Conservation (phyloP, 2,329 filamentous ascomycete species). For the Eutypella sp. region DNA sequence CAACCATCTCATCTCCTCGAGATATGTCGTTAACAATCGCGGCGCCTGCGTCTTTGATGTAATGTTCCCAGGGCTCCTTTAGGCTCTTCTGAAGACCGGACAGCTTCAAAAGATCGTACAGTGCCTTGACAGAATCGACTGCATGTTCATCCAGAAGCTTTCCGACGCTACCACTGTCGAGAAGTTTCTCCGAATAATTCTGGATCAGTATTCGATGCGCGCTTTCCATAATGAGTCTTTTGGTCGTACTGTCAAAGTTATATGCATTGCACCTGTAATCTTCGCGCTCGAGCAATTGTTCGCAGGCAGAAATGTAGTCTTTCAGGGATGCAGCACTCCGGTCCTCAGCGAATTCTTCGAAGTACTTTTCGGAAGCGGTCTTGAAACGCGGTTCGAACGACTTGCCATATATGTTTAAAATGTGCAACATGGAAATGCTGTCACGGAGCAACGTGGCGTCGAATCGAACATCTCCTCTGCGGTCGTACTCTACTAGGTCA, state of each 20-base stretch:
- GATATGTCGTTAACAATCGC: slow-evolving; percentile 75
- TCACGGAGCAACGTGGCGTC: slow-evolving; percentile 65
- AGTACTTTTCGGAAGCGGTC: slow-evolving; percentile 60
- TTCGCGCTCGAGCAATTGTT: slow-evolving; percentile 66
- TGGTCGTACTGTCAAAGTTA: slow-evolving; percentile 78
- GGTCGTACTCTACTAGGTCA: slow-evolving; percentile 68
- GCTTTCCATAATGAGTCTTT: slow-evolving; percentile 66
- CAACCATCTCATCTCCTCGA: slow-evolving; percentile 78
- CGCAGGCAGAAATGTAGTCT: slow-evolving; percentile 68
- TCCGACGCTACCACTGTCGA: slow-evolving; percentile 62
- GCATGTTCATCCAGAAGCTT: slow-evolving; percentile 69
- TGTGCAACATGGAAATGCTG: slow-evolving; percentile 75
- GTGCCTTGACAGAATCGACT: slow-evolving; percentile 62
- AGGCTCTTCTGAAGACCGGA: slow-evolving; percentile 66
- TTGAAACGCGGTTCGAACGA: slow-evolving; percentile 77
- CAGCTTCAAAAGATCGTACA: slow-evolving; percentile 74
- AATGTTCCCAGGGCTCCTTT: slow-evolving; percentile 68
- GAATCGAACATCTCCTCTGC: slow-evolving; percentile 51
- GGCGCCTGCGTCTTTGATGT: slow-evolving; percentile 71
- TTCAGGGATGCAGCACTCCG: slow-evolving; percentile 62
- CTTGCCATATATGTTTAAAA: slow-evolving; percentile 74
- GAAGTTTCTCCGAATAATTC: slow-evolving; percentile 59
- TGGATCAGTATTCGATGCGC: slow-evolving; percentile 70
- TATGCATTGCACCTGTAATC: slow-evolving; percentile 72
- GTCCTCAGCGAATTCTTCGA: slow-evolving; percentile 63